Evolutionary conservation across 2,329 filamentous ascomycete species (phyloP).

Genomic region (Fusarium lyarnte): DNA sequence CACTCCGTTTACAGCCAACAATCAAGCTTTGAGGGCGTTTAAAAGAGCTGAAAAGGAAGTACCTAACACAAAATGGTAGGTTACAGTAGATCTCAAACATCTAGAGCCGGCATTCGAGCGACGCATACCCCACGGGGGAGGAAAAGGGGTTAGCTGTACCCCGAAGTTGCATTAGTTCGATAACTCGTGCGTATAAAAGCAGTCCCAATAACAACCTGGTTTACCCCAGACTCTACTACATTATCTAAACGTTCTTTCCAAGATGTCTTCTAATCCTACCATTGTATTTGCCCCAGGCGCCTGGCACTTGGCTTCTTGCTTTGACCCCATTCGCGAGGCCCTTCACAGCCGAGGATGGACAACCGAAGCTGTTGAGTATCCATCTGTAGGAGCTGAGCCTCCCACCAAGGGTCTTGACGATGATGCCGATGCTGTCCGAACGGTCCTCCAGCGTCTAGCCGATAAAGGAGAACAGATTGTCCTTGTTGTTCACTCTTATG

Average conservation of each 20-base stretch:
- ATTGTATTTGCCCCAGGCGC: constrained; percentile 53
- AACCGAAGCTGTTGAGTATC: constrained; percentile 45
- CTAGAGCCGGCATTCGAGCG: neutral
- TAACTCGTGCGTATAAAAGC: neutral
- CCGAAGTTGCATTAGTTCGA: neutral
- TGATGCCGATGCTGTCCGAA: constrained; percentile 48
- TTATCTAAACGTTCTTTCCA: neutral
- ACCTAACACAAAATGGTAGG: neutral
- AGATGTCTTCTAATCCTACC: constrained; percentile 12
- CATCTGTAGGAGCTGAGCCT: constrained; percentile 46
- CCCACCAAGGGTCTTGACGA: constrained; percentile 38
- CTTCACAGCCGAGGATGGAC: constrained; percentile 48
- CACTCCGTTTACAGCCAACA: neutral
- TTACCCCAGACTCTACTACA: neutral
- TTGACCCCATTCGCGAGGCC: constrained; percentile 41
- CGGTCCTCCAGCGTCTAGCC: constrained; percentile 41
- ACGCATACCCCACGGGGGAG: neutral
- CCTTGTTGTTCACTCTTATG: constrained; percentile 55
- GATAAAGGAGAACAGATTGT: constrained; percentile 53
- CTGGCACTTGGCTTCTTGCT: constrained; percentile 49
- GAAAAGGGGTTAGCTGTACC: neutral
- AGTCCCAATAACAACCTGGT: neutral
- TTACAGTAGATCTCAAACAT: neutral
- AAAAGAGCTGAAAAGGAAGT: neutral
- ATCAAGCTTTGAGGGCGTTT: neutral